phyloP scores from a whole-genome alignment of 139 green algal genomes.

The Chlorella sp. region DNA sequence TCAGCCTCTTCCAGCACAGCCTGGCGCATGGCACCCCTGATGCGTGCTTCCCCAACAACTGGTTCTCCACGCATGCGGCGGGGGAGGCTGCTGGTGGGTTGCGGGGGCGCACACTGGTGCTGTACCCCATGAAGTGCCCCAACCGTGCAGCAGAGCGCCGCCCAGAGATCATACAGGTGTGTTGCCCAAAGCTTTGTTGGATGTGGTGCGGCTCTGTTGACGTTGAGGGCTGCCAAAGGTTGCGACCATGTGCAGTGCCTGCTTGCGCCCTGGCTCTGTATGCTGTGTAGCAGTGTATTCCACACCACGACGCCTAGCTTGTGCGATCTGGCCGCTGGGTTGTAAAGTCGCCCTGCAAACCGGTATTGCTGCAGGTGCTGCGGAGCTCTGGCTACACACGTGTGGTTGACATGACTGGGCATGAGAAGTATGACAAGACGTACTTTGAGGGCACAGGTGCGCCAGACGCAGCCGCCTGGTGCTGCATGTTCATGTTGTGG shows the following conservation, averaged over 20 bases:
- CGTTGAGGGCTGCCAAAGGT: too few species aligned
- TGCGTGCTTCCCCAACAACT: conserved; percentile 97
- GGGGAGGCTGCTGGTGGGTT: conserved; percentile 34
- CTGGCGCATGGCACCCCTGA: conserved; percentile 83
- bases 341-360: conserved; percentile 27
- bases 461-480: too few species aligned
- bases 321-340: too few species aligned
- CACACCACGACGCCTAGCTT: too few species aligned
- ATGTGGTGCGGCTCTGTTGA: too few species aligned
- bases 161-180: conserved; percentile 71
- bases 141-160: conserved; percentile 77
- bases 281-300: too few species aligned
- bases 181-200: too few species aligned
- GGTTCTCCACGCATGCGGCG: conserved; percentile 57
- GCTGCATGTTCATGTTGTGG: too few species aligned
- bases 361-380: too few species aligned
- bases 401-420: conserved; percentile 55
- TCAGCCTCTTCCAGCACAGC: conserved; percentile 75
- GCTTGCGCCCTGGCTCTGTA: too few species aligned
- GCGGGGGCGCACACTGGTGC: conserved; percentile 59
- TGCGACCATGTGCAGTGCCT: too few species aligned
- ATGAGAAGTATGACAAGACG: conserved; percentile 48
- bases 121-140: conserved; percentile 92
- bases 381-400: conserved; percentile 52
- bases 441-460: conserved; percentile 85